These are phyloP conservation scores for Astragalus glycyphyllos DNA, from an alignment of 306 rosid genomes.

Conservation along the genomic window DNA sequence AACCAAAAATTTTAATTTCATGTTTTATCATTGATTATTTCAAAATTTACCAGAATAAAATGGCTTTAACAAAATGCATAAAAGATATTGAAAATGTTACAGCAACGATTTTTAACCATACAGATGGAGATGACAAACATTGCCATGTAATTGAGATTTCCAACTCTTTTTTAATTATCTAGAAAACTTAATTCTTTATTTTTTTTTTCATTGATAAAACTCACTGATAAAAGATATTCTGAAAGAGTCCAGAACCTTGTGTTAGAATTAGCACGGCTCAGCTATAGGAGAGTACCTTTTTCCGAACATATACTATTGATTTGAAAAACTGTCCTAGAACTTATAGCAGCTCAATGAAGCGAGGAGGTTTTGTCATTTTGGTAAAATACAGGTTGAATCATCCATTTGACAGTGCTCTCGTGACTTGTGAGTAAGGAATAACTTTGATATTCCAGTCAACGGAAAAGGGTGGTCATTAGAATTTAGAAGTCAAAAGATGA, in stretches of 20 bases:
- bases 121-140: slow-evolving; percentile 13
- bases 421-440: neutral
- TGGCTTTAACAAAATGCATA: slow-evolving; percentile 32
- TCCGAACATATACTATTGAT: neutral
- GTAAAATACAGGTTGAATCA: slow-evolving; percentile 1
- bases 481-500: neutral
- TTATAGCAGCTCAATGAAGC: neutral
- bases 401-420: neutral
- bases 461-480: neutral
- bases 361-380: neutral
- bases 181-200: neutral
- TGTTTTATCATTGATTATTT: neutral
- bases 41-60: slow-evolving; percentile 34
- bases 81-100: slow-evolving; percentile 23
- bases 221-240: neutral
- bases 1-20: slow-evolving; percentile 14
- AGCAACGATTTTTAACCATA: neutral
- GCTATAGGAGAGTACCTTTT: neutral
- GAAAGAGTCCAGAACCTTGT: slow-evolving; percentile 2
- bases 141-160: neutral
- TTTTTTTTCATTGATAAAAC: neutral
- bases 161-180: neutral
- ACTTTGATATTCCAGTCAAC: neutral
- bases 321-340: neutral
- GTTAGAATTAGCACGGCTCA: neutral